These are phyloP conservation scores for Solanum lignicaule DNA, from an alignment of 257 asterid genomes.

Conservation along the genomic window DNA sequence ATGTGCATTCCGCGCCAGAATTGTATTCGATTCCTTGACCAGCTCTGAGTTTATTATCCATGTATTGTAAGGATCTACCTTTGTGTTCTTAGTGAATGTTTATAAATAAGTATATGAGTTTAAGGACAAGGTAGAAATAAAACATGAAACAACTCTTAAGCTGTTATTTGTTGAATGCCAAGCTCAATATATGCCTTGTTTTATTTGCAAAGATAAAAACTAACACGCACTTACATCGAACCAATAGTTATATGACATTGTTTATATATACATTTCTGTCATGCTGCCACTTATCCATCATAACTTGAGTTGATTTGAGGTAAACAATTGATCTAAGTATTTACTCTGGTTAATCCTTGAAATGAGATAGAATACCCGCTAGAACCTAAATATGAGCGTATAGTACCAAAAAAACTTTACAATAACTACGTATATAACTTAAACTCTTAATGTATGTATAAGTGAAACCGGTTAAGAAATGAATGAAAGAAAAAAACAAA, in stretches of 20 bases:
- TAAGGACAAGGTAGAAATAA: background rate
- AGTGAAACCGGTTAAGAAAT: background rate
- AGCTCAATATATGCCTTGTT: background rate
- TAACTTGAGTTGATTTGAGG: background rate
- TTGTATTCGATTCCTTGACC: conserved; percentile 16
- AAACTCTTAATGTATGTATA: no score
- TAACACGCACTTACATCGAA: no score
- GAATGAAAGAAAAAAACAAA: background rate
- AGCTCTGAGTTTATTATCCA: background rate
- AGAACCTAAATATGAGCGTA: background rate
- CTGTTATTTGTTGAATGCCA: background rate
- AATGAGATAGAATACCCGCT: background rate
- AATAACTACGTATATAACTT: background rate
- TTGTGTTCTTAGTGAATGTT: background rate
- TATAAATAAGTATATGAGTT: background rate
- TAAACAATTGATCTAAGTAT: background rate
- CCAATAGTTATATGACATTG: no score
- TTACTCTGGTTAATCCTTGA: no score
- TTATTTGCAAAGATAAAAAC: background rate
- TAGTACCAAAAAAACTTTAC: background rate
- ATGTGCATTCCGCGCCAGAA: conserved; percentile 16
- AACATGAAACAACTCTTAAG: background rate
- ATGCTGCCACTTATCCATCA: background rate
- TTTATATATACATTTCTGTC: background rate
- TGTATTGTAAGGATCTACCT: background rate